Percentiles rank a stretch among this genome's conserved stretches.
phyloP scores from a whole-genome alignment of 768 basidiomycete genomes.

The Kwoniella heveanensis region DNA sequence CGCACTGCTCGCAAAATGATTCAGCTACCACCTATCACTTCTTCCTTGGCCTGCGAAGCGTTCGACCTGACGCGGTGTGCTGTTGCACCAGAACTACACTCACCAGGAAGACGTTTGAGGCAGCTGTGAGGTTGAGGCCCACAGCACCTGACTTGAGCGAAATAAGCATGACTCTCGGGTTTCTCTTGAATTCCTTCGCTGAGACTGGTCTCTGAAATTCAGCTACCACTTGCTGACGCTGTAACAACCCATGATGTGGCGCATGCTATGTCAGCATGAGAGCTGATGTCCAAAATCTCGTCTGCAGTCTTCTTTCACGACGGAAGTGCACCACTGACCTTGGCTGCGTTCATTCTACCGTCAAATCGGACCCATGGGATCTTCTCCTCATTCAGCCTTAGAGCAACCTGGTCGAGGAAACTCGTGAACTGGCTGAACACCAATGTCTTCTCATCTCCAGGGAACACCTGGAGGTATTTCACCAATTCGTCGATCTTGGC shows the following conservation, averaged over 20 bases:
- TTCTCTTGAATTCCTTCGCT: constrained; percentile 40
- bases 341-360: constrained; percentile 78
- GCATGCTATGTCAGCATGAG: no score
- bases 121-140: constrained; percentile 83
- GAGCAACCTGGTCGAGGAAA: constrained; percentile 79
- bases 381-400: constrained; percentile 67
- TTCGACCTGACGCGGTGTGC: no score
- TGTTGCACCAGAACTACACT: no score
- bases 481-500: constrained; percentile 83
- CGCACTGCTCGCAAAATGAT: no score
- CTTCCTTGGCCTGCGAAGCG: no score
- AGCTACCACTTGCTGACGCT: constrained; percentile 74
- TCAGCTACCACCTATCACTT: no score
- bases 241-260: no score
- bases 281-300: no score
- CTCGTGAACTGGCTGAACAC: constrained; percentile 90
- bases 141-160: constrained; percentile 84
- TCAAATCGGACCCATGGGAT: constrained; percentile 81
- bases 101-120: constrained; percentile 67
- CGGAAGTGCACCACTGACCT: constrained; percentile 35
- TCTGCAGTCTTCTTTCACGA: no score
- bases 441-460: constrained; percentile 72
- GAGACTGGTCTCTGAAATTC: constrained; percentile 60
- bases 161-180: constrained; percentile 80
- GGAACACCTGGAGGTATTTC: constrained; percentile 70